These are phyloP conservation scores for Colletotrichum cereale DNA, from an alignment of 2,329 filamentous ascomycete genomes.

Conservation along the genomic window DNA sequence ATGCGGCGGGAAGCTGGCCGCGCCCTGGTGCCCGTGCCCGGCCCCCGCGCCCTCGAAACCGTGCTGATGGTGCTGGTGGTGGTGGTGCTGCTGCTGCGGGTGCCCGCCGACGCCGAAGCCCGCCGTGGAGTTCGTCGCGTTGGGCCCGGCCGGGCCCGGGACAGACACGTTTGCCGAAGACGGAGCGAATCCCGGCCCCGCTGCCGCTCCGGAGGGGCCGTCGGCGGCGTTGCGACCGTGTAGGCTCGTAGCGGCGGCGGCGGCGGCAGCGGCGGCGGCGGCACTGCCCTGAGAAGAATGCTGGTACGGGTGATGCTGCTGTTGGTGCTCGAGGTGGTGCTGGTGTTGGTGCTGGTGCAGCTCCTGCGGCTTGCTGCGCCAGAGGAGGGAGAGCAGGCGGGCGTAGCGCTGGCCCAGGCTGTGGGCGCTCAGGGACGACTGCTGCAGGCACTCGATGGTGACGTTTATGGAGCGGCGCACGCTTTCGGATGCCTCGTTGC, in stretches of 20 bases:
- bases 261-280: neutral
- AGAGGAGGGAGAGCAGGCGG: slow-evolving; percentile 69
- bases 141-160: neutral
- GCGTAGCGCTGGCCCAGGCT: slow-evolving; percentile 73
- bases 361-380: slow-evolving; percentile 56
- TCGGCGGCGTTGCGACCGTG: neutral
- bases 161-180: neutral
- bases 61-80: neutral
- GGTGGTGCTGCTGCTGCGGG: neutral
- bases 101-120: neutral
- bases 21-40: slow-evolving; percentile 45
- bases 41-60: slow-evolving; percentile 50
- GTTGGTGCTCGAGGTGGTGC: neutral
- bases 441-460: slow-evolving; percentile 70
- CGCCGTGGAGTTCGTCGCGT: neutral
- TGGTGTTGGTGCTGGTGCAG: slow-evolving; percentile 44
- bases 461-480: slow-evolving; percentile 69
- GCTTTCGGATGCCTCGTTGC: slow-evolving; percentile 64
- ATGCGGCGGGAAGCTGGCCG: slow-evolving; percentile 8
- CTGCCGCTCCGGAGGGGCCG: too few species aligned
- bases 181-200: neutral
- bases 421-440: slow-evolving; percentile 68
- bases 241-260: neutral
- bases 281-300: too few species aligned
- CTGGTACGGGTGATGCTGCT: neutral